A percentile compares a stretch with the other conserved stretches of the same genome.
Evolutionary conservation across 257 asterid species (phyloP).

Genomic region (Pogostemon cablin): DNA sequence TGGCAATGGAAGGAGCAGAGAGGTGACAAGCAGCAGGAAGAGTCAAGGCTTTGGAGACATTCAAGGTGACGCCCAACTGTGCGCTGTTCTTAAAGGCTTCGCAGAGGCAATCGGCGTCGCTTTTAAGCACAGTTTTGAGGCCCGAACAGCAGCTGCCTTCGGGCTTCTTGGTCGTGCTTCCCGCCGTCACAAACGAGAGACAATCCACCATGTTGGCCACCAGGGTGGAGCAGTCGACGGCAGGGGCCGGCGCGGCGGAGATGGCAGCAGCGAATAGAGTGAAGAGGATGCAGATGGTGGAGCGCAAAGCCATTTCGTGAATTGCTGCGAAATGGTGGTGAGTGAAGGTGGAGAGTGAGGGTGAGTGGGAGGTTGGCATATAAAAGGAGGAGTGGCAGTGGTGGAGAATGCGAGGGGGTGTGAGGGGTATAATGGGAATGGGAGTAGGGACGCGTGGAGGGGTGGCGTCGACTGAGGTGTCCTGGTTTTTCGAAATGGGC

Average conservation of each 20-base stretch:
- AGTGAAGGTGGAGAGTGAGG: neutral
- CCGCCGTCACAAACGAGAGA: conserved; percentile 64
- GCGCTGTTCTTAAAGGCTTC: conserved; percentile 81
- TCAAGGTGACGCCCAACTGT: conserved; percentile 72
- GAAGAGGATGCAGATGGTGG: conserved; percentile 24
- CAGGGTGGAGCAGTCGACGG: conserved; percentile 69
- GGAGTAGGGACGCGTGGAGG: conserved; percentile 41
- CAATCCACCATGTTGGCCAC: conserved; percentile 77
- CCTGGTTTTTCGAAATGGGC: conserved; percentile 20
- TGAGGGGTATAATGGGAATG: conserved; percentile 33
- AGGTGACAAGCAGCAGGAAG: conserved; percentile 88
- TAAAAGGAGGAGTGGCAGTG: conserved; percentile 17
- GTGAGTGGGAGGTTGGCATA: neutral
- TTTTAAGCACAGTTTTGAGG: conserved; percentile 68
- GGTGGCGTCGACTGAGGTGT: conserved; percentile 28
- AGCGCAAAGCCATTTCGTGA: conserved; percentile 31
- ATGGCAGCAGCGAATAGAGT: conserved; percentile 23
- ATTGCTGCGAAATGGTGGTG: neutral
- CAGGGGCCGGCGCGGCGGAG: conserved; percentile 71
- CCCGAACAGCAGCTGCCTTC: conserved; percentile 79
- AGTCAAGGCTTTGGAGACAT: conserved; percentile 70
- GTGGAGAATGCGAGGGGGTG: conserved; percentile 22
- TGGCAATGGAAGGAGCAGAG: conserved; percentile 70
- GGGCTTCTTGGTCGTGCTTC: conserved; percentile 64
- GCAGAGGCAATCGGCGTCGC: conserved; percentile 77